Evolutionary conservation across 179 eudicot species (phyloP).

Genomic region (Camellia oleifera): DNA sequence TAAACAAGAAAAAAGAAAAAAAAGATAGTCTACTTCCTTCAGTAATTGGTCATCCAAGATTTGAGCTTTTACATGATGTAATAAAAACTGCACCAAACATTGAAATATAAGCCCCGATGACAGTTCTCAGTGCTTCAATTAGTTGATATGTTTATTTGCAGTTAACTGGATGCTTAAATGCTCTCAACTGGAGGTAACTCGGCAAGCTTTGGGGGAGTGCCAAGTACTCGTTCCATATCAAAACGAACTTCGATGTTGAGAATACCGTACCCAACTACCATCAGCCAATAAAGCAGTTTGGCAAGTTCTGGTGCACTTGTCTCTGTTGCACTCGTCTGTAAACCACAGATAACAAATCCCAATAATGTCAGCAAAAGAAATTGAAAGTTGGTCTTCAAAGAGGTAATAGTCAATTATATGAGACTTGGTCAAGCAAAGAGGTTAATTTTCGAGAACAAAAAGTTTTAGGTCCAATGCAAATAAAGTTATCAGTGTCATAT

Average conservation of each 20-base stretch:
- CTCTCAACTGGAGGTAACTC: conserved; percentile 87
- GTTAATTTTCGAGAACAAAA: not conserved
- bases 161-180: conserved; percentile 20
- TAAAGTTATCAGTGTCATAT: not conserved
- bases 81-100: not conserved
- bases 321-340: conserved; percentile 70
- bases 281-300: conserved; percentile 80
- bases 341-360: conserved; percentile 11
- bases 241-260: conserved; percentile 90
- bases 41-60: not conserved
- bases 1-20: not conserved
- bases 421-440: not conserved
- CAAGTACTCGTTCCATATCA: conserved; percentile 89
- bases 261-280: conserved; percentile 90
- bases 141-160: not conserved
- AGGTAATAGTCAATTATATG: not conserved
- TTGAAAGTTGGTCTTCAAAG: not conserved
- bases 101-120: not conserved
- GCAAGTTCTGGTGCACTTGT: conserved; percentile 85
- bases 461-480: not conserved
- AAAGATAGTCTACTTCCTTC: not conserved
- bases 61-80: not conserved
- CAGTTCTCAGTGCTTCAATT: not conserved
- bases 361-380: not conserved
- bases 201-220: conserved; percentile 61